A percentile compares a stretch with the other conserved stretches of the same genome.
These are phyloP conservation scores for Skeletonema marinoi DNA, from an alignment of 108 stramenopile genomes.

Conservation along the genomic window DNA sequence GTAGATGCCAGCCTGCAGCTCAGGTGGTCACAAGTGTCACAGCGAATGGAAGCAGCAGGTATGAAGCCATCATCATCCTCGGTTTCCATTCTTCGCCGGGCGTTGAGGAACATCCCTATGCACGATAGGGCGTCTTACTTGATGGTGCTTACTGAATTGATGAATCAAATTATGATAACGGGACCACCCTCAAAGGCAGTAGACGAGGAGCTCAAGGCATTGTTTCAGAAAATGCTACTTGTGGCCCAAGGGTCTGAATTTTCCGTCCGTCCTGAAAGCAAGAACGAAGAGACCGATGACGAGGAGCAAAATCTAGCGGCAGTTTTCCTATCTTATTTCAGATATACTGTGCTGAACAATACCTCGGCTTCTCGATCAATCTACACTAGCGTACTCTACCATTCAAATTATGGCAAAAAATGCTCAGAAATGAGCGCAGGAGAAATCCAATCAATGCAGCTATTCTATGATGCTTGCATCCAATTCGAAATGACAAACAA, in stretches of 20 bases:
- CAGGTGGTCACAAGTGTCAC: slow-evolving; percentile 56
- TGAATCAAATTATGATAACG: slow-evolving; percentile 47
- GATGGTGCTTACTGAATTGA: slow-evolving; percentile 56
- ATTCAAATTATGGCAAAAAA: slow-evolving; percentile 39
- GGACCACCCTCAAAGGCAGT: slow-evolving; percentile 10
- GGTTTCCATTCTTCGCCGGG: slow-evolving; percentile 52
- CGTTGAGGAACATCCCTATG: slow-evolving; percentile 54
- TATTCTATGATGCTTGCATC: slow-evolving; percentile 58
- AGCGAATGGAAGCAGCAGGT: slow-evolving; percentile 9
- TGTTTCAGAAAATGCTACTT: slow-evolving; percentile 67
- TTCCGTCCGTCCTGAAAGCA: slow-evolving; percentile 2
- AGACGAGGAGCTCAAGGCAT: slow-evolving; percentile 20
- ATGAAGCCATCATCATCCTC: slow-evolving; percentile 19
- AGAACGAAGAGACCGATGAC: background rate
- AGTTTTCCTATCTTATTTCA: slow-evolving; percentile 5
- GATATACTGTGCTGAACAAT: slow-evolving; percentile 13
- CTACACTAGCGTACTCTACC: slow-evolving; percentile 63
- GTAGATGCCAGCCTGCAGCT: slow-evolving; percentile 50
- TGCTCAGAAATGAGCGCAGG: slow-evolving; percentile 35
- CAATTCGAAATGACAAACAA: slow-evolving; percentile 31
- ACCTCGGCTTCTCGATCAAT: slow-evolving; percentile 48
- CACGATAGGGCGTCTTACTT: slow-evolving; percentile 46
- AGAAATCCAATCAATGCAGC: slow-evolving; percentile 41
- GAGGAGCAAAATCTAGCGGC: slow-evolving; percentile 13
- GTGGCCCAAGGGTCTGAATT: slow-evolving; percentile 53